A percentile compares a stretch with the other conserved stretches of the same genome.
These are phyloP conservation scores for Linaria vulgaris DNA, from an alignment of 257 asterid genomes.

Conservation along the genomic window DNA sequence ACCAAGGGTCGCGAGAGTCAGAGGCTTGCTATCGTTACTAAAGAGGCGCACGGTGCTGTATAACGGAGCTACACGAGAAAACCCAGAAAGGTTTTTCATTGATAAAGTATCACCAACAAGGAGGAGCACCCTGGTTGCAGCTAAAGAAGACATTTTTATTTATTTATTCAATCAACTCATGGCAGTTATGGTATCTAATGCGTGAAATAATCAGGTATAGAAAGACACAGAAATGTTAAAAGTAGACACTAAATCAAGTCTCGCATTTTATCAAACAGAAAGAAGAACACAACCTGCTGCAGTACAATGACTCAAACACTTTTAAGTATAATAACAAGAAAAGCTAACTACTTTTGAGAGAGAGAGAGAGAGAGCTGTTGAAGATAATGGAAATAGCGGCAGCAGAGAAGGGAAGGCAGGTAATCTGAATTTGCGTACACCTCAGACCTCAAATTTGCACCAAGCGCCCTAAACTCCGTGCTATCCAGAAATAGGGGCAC, in stretches of 20 bases:
- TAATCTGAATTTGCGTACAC: constrained; percentile 2
- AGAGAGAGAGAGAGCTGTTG: constrained; percentile 17
- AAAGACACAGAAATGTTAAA: not conserved
- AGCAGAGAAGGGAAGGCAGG: constrained; percentile 17
- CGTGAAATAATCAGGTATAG: constrained; percentile 23
- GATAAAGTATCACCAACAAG: constrained; percentile 49
- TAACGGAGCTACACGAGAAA: constrained; percentile 43
- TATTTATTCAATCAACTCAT: constrained; percentile 17
- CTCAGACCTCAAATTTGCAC: not conserved
- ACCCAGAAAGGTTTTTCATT: constrained; percentile 34
- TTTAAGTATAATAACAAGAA: too few relatives aligned
- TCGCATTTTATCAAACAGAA: constrained; percentile 9
- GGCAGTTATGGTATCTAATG: constrained; percentile 15
- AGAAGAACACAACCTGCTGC: not conserved
- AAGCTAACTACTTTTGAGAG: not conserved
- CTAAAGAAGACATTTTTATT: constrained; percentile 46
- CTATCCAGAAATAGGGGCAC: not conserved
- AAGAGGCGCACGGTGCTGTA: constrained; percentile 39
- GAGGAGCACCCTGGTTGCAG: constrained; percentile 48
- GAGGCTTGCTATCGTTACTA: constrained; percentile 44
- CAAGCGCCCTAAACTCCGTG: constrained; percentile 12
- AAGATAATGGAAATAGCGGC: constrained; percentile 22
- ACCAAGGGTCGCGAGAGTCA: constrained; percentile 74
- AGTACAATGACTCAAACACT: too few relatives aligned
- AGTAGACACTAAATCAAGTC: not conserved